Percentiles rank a stretch among this genome's conserved stretches.
These are phyloP conservation scores for Diaporthe ampelina DNA, from an alignment of 2,329 filamentous ascomycete species.

Conservation along the genomic window DNA sequence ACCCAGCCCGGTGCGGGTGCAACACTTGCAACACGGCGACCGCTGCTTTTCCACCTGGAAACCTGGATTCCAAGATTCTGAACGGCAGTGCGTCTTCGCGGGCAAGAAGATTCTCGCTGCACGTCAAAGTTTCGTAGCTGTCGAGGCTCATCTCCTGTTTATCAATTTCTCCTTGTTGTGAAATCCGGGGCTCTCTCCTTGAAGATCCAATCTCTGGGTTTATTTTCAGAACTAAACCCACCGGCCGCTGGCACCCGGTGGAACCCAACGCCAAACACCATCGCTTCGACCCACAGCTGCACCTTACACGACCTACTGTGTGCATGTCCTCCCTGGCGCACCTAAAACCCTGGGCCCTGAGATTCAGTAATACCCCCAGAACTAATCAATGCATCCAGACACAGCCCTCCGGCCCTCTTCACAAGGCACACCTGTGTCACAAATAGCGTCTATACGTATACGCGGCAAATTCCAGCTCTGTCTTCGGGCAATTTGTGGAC, in stretches of 20 bases:
- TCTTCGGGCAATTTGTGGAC: slow-evolving; percentile 26
- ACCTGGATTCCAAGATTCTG: slow-evolving; percentile 14
- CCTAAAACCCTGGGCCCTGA: slow-evolving; percentile 18
- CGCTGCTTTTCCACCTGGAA: background rate
- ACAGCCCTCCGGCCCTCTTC: background rate
- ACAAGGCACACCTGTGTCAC: slow-evolving; percentile 1
- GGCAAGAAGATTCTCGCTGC: slow-evolving; percentile 21
- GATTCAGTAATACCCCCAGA: slow-evolving; percentile 15
- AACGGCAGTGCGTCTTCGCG: slow-evolving; percentile 3
- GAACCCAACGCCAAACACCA: slow-evolving; percentile 18
- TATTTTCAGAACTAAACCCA: slow-evolving; percentile 38
- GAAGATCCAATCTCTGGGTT: slow-evolving; percentile 39
- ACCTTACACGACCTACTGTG: slow-evolving; percentile 9
- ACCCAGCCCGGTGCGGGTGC: slow-evolving; percentile 21
- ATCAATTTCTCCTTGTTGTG: slow-evolving; percentile 30
- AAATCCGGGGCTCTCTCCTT: slow-evolving; percentile 34
- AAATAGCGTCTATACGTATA: background rate
- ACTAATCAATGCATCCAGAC: slow-evolving; percentile 20
- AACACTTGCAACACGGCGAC: slow-evolving; percentile 26
- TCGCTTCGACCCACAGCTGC: slow-evolving; percentile 6
- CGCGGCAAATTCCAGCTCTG: background rate
- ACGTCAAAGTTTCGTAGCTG: slow-evolving; percentile 27
- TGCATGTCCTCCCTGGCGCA: background rate
- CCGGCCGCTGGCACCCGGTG: slow-evolving; percentile 35
- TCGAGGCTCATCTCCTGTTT: slow-evolving; percentile 29